These are phyloP conservation scores for Penicillium sp. DNA, from an alignment of 2,329 filamentous ascomycete genomes.

Conservation along the genomic window DNA sequence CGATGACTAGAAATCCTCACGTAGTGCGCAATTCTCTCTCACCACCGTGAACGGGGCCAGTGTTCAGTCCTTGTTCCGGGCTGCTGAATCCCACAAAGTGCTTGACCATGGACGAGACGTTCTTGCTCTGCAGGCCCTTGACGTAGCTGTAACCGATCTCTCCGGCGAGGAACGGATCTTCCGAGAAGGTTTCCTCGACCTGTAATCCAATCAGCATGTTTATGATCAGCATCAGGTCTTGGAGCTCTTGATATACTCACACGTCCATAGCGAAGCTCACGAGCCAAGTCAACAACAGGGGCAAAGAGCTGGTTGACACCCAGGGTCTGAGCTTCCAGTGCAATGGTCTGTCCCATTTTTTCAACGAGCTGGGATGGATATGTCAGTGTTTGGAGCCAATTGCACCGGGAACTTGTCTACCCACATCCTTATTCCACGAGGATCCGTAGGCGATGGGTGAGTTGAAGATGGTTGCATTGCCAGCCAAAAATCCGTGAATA, in stretches of 20 bases:
- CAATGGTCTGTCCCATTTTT: slow-evolving; percentile 68
- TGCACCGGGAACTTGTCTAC: not conserved
- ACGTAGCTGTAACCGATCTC: slow-evolving; percentile 66
- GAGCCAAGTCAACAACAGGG: slow-evolving; percentile 69
- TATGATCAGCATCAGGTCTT: too few relatives aligned
- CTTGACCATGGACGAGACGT: slow-evolving; percentile 72
- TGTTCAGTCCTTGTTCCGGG: slow-evolving; percentile 73
- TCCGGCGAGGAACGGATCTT: slow-evolving; percentile 68
- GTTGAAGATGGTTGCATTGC: slow-evolving; percentile 78
- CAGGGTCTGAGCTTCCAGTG: slow-evolving; percentile 64
- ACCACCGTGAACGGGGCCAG: slow-evolving; percentile 59
- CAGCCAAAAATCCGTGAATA: slow-evolving; percentile 70
- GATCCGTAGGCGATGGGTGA: slow-evolving; percentile 72
- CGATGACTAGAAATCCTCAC: slow-evolving; percentile 37
- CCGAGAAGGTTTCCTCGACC: slow-evolving; percentile 71
- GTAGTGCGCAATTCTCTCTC: slow-evolving; percentile 58
- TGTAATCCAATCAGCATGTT: slow-evolving; percentile 5
- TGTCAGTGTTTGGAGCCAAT: not conserved
- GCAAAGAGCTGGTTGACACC: slow-evolving; percentile 75
- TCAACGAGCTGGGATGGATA: slow-evolving; percentile 50
- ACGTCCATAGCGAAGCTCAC: slow-evolving; percentile 70
- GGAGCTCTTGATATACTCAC: slow-evolving; percentile 32
- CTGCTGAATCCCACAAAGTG: slow-evolving; percentile 71
- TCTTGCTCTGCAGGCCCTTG: slow-evolving; percentile 63
- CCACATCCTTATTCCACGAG: slow-evolving; percentile 64